Percentiles rank a stretch among this genome's conserved stretches.
phyloP scores from a whole-genome alignment of 2,329 filamentous ascomycete genomes.

The Tolypocladium pustulatum region DNA sequence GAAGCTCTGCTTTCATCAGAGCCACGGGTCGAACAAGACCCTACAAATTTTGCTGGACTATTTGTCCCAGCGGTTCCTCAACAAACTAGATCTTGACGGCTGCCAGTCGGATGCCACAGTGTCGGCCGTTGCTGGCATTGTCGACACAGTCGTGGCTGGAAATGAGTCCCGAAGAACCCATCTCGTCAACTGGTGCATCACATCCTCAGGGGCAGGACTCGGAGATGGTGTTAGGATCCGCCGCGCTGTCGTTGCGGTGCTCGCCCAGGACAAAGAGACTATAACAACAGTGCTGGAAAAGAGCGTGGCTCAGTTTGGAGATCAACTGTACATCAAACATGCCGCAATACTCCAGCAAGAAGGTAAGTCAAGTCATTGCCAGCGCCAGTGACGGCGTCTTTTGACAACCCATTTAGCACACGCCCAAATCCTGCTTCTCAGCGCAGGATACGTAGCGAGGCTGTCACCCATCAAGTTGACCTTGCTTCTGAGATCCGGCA shows the following conservation, averaged over 20 bases:
- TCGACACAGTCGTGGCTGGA: constrained; percentile 38
- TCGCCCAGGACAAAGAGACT: constrained; percentile 39
- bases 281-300: constrained; percentile 54
- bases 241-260: constrained; percentile 50
- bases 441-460: constrained; percentile 65
- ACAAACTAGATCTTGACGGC: constrained; percentile 20
- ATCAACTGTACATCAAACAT: constrained; percentile 79
- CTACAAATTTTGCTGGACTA: constrained; percentile 21
- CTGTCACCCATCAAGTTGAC: constrained; percentile 54
- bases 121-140: constrained; percentile 46
- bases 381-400: constrained; percentile 3
- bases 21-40: constrained; percentile 15
- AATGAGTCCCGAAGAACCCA: constrained; percentile 38
- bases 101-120: constrained; percentile 27
- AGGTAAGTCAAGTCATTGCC: constrained; percentile 34
- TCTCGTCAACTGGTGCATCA: constrained; percentile 55
- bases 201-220: constrained; percentile 52
- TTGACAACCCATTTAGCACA: constrained; percentile 48
- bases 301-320: constrained; percentile 65
- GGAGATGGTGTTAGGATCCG: constrained; percentile 56
- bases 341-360: constrained; percentile 80
- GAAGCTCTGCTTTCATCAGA: constrained; percentile 17
- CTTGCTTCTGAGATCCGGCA: constrained; percentile 58
- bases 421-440: constrained; percentile 67
- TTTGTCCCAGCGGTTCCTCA: constrained; percentile 34